phyloP scores from a whole-genome alignment of 176 grass and related monocot species.

The Tuctoria greenei region DNA sequence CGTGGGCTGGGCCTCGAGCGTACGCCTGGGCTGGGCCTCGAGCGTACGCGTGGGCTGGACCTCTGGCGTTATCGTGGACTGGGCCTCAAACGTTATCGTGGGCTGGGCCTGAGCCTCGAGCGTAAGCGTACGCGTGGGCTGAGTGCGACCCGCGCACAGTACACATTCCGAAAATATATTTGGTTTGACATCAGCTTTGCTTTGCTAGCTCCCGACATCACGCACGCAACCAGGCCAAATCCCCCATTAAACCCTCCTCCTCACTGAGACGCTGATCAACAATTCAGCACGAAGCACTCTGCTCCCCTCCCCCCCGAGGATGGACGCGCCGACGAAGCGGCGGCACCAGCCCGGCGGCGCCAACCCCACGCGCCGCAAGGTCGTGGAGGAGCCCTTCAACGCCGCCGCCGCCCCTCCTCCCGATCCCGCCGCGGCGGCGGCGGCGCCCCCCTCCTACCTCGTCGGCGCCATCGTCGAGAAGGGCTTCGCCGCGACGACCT shows the following conservation, averaged over 20 bases:
- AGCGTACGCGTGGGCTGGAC: too few species aligned
- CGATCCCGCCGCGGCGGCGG: background rate
- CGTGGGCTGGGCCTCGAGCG: too few species aligned
- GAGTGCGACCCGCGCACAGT: too few species aligned
- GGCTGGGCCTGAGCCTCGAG: too few species aligned
- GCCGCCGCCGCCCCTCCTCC: background rate
- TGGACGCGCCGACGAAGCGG: slow-evolving; percentile 41
- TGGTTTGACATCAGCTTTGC: background rate
- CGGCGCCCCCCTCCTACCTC: slow-evolving; percentile 46
- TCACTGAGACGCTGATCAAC: slow-evolving; percentile 26
- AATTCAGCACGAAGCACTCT: background rate
- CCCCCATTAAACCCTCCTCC: slow-evolving; percentile 24
- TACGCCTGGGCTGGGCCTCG: too few species aligned
- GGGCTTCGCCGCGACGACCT: slow-evolving; percentile 63
- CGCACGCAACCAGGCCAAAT: background rate
- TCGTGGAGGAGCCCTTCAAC: slow-evolving; percentile 47
- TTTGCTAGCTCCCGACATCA: background rate
- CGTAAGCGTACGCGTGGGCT: too few species aligned
- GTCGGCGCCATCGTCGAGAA: slow-evolving; percentile 91
- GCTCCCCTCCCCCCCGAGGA: background rate
- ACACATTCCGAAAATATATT: background rate
- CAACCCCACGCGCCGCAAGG: slow-evolving; percentile 33
- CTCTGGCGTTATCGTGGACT: too few species aligned
- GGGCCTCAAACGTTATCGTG: too few species aligned
- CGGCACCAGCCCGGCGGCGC: slow-evolving; percentile 27